Evolutionary conservation across 768 basidiomycete genomes (phyloP), one percentile per base, ranked within the genome.

Genomic region (Tephrocybe sp.): DNA sequence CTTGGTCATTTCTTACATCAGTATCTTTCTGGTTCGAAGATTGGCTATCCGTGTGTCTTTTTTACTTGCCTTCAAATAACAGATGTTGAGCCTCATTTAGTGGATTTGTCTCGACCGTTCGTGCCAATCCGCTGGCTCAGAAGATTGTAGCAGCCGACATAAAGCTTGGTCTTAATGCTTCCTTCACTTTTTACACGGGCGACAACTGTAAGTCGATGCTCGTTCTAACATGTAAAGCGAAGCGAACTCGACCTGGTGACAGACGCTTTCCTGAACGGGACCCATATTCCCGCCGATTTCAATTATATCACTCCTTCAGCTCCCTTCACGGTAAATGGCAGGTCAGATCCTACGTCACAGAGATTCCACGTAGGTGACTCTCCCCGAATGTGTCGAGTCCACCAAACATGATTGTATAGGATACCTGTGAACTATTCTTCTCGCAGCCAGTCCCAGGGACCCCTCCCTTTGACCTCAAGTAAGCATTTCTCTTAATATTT

Each of bases 1-100:
- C 72, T 85, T 8, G 83, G 82, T 3, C 73, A 78, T 33, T 85
- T 83, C 70, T 66, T 87, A 38, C 80, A 83, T 56, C 73, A 74
- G 45, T 83, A 73, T 59, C 72, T 87, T 20, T 73, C 75, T 6
- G 84, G 81, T 7, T 68, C 71, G 0, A 64, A 70, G 20, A 67
- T 79, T 32, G 79, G 76, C 2, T 77, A 77, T 53, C 73, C 79
- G 81, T 84, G 56, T 41, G 80, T 70, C 6, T 38, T 26, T 23
- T 45, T 37, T 6, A n/a, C n/a, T n/a, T n/a, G n/a, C n/a, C 32
- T 12, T 7, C 52, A 20, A 20, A 18, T 36, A 9, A 17, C 26
- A 17, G 37, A 18, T 24, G 32, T 18, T 5, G n/a, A 11, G 10
- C 17, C 15, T 20, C 24, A 14, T 42, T 5, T 39, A 84, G 83